Percentiles rank a stretch among this genome's conserved stretches.
These are phyloP conservation scores for Cladosporium austrohemisphaericum DNA, from an alignment of 2,329 filamentous ascomycete species.

Conservation along the genomic window DNA sequence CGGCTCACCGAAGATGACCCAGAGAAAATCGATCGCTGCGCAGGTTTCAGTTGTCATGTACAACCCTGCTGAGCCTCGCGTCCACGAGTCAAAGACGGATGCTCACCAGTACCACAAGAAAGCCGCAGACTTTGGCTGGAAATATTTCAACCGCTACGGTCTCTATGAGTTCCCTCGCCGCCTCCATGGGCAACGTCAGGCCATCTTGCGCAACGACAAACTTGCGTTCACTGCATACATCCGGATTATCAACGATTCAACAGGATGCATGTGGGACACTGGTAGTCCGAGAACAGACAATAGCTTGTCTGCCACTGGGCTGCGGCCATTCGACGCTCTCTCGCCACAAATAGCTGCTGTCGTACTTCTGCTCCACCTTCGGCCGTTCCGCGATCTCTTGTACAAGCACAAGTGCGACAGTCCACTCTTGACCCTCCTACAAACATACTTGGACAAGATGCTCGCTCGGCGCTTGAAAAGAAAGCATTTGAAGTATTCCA, in stretches of 20 bases:
- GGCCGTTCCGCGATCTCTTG: constrained; percentile 56
- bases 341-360: constrained; percentile 47
- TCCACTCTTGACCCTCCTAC: constrained; percentile 10
- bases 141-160: constrained; percentile 54
- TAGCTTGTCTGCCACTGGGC: constrained; percentile 54
- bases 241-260: constrained; percentile 58
- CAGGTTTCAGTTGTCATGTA: constrained; percentile 61
- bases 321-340: constrained; percentile 44
- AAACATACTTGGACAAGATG: constrained; percentile 28
- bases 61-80: constrained; percentile 60
- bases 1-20: constrained; percentile 29
- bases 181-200: constrained; percentile 55
- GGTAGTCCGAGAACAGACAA: constrained; percentile 36
- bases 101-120: constrained; percentile 57
- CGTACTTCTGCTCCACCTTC: constrained; percentile 56
- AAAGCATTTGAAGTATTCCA: constrained; percentile 6
- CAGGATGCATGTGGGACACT: constrained; percentile 55
- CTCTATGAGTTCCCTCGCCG: constrained; percentile 57
- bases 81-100: constrained; percentile 53
- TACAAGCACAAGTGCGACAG: constrained; percentile 36
- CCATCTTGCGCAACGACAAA: constrained; percentile 58
- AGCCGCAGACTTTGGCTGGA: constrained; percentile 62
- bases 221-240: constrained; percentile 61
- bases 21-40: constrained; percentile 49
- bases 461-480: constrained; percentile 16